phyloP scores from a whole-genome alignment of 352 stramenopile genomes.

The Phytophthora lateralis region DNA sequence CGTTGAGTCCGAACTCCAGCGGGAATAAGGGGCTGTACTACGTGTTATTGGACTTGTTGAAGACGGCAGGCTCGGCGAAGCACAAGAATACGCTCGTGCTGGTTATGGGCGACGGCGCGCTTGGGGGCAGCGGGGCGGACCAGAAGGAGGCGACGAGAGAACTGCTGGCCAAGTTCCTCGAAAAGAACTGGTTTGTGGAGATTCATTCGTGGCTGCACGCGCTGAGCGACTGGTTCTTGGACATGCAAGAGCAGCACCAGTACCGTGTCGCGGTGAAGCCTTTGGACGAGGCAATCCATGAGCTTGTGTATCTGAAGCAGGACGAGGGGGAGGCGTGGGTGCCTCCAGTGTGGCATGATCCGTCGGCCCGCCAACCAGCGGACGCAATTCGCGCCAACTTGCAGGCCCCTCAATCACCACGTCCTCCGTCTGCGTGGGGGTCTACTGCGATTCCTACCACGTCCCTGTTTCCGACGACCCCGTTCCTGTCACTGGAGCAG shows the following conservation, averaged over 20 bases:
- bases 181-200: slow-evolving; percentile 42
- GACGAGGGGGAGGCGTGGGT: slow-evolving; percentile 31
- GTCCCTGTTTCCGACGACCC: slow-evolving; percentile 22
- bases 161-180: slow-evolving; percentile 38
- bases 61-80: slow-evolving; percentile 18
- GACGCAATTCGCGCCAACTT: slow-evolving; percentile 5
- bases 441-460: slow-evolving; percentile 12
- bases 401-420: slow-evolving; percentile 3
- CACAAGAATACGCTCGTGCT: slow-evolving; percentile 47
- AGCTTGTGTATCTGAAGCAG: slow-evolving; percentile 33
- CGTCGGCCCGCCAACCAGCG: slow-evolving; percentile 7
- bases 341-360: slow-evolving; percentile 21
- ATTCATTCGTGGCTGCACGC: slow-evolving; percentile 50
- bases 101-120: slow-evolving; percentile 44
- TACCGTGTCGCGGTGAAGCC: slow-evolving; percentile 29
- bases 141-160: slow-evolving; percentile 40
- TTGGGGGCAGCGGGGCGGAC: slow-evolving; percentile 31
- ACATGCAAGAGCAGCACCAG: slow-evolving; percentile 35
- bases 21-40: slow-evolving; percentile 44
- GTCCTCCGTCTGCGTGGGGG: slow-evolving; percentile 19
- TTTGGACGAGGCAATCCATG: slow-evolving; percentile 35
- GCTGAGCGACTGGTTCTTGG: slow-evolving; percentile 38
- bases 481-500: slow-evolving; percentile 28
- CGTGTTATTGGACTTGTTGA: slow-evolving; percentile 34
- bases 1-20: slow-evolving; percentile 34